Base-by-base conservation (phyloP, 768 basidiomycete species). In the Suillus sp. region DNA sequence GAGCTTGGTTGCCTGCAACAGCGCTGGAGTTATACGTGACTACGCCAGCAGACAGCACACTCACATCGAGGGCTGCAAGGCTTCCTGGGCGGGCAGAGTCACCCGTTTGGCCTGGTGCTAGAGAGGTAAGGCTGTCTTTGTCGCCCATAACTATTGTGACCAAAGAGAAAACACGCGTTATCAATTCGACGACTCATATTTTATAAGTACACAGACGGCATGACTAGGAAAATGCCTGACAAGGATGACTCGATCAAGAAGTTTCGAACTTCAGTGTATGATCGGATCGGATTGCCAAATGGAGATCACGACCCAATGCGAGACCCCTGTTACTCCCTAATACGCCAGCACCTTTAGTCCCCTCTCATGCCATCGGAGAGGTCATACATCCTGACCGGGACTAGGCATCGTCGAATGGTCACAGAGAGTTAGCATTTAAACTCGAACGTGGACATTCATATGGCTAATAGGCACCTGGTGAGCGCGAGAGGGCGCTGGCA, bases 1-100 rank as follows among this genome's bases (percentile, higher is more conserved):
- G 13, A 92, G 74, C 66, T 80, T 84, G 7, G 86, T 83, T 2
- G 86, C 80, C 90, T 91, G 64, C n/a, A 3, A 45, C 7, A 14
- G 32, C 1, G 14, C 45, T 9, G 25, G 4, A 3, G 27, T 30
- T 45, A 27, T 14, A 32, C 20, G 42, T 8, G 22, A 27, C 16
- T 27, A 42, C 10, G 22, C 1, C 6, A 16, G 37, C 40, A 60
- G 32, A 2, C 22, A 13, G 11, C 5, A 53, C 58, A 70, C 71
- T 64, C 48, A 72, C 71, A 37, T 74, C 66, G 5, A 72, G 69
- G 38, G 16, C 37, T 38, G 55, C 55, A 38, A 16, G 55, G 4
- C 37, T 57, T 40, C 16, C 25, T 16, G 22, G 22, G 16, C 25
- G 25, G 37, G 35, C 30, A 55, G 35, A 56, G 35, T 25, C 35